phyloP scores from a whole-genome alignment of 192 early-diverging fungal species.

The Phycomyces blakesleeanus region DNA sequence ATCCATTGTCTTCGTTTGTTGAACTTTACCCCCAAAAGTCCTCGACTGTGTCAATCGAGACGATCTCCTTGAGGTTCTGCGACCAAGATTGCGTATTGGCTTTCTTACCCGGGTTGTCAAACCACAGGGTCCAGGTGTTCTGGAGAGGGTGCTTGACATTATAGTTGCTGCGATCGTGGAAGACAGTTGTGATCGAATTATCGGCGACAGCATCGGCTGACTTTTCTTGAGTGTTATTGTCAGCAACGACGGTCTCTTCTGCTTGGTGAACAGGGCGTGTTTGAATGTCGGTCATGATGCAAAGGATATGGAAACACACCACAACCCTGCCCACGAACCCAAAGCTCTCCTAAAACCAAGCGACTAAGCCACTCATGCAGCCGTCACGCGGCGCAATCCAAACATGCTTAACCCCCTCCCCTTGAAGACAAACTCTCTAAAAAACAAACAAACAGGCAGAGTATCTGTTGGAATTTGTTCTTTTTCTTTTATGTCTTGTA shows the following conservation, averaged over 20 bases:
- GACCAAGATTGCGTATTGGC: conserved; percentile 78
- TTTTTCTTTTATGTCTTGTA: too few species aligned
- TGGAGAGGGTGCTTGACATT: conserved; percentile 89
- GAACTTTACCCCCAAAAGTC: conserved; percentile 89
- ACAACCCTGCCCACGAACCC: background rate
- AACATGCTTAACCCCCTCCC: background rate
- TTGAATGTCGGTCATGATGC: background rate
- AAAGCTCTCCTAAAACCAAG: background rate
- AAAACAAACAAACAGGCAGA: too few species aligned
- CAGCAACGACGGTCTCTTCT: background rate
- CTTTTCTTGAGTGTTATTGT: background rate
- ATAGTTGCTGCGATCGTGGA: conserved; percentile 63
- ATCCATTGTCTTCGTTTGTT: background rate
- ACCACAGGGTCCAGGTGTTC: conserved; percentile 93
- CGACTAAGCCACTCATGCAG: conserved; percentile 1
- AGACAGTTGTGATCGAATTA: conserved; percentile 44
- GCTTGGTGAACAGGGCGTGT: background rate
- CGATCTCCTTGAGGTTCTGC: conserved; percentile 81
- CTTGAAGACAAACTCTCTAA: too few species aligned
- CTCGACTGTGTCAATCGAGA: conserved; percentile 90
- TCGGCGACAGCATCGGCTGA: background rate
- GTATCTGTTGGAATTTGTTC: too few species aligned
- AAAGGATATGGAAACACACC: background rate
- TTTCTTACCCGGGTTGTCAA: conserved; percentile 82
- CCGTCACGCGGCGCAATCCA: background rate